Conservation (phyloP, 768 basidiomycete species). For the Pleurotus ostreatus region DNA sequence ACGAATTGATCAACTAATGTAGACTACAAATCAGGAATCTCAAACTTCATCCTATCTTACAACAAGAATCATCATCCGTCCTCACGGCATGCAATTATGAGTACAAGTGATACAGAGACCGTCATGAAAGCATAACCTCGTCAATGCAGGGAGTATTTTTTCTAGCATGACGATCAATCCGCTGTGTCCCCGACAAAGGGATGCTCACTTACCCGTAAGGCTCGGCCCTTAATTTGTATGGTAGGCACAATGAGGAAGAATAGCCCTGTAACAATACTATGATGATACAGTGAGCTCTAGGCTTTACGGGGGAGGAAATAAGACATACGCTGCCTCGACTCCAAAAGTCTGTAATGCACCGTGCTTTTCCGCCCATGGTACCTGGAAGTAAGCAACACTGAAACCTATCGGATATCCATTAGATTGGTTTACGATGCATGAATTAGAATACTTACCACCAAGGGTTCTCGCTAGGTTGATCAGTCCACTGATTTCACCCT, state of each 20-base stretch:
- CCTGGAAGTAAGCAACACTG: conserved; percentile 55
- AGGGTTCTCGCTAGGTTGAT: conserved; percentile 49
- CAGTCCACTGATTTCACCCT: conserved; percentile 54
- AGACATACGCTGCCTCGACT: conserved; percentile 45
- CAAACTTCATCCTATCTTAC: too few species aligned
- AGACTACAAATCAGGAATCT: too few species aligned
- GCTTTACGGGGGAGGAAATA: neutral
- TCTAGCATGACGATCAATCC: neutral
- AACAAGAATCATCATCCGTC: too few species aligned
- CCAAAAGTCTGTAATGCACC: conserved; percentile 55
- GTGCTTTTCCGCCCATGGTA: conserved; percentile 47
- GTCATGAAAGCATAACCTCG: neutral
- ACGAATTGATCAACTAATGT: too few species aligned
- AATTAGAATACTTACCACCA: conserved; percentile 32
- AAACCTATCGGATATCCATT: conserved; percentile 25
- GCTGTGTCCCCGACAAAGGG: neutral
- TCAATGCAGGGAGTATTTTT: conserved; percentile 8
- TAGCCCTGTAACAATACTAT: conserved; percentile 41
- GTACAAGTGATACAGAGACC: too few species aligned
- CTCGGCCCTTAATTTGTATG: conserved; percentile 41
- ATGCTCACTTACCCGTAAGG: conserved; percentile 33
- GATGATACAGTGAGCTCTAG: conserved; percentile 24
- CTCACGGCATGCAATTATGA: too few species aligned
- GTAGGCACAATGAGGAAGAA: conserved; percentile 46
- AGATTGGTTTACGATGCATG: neutral